phyloP scores from a whole-genome alignment of 495 filamentous ascomycete genomes.

The Penicillium arizonense region DNA sequence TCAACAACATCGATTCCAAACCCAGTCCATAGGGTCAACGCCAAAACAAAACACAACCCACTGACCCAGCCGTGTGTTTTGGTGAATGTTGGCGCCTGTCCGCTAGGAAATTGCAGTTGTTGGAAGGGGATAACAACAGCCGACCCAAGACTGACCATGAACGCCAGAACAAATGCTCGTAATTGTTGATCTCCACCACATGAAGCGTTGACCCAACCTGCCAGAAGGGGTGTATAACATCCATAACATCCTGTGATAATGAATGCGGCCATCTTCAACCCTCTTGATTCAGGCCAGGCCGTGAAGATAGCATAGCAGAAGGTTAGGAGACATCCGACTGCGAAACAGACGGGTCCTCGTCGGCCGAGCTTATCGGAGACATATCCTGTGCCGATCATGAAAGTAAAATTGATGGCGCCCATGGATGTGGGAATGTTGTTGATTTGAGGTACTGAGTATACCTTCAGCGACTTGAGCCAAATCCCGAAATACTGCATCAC shows the following conservation, averaged over 20 bases:
- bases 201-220: slow-evolving; percentile 15
- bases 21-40: slow-evolving; percentile 7
- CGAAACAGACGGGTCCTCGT: slow-evolving; percentile 8
- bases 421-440: slow-evolving; percentile 9
- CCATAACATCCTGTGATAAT: slow-evolving; percentile 11
- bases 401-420: slow-evolving; percentile 4
- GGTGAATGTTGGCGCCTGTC: slow-evolving; percentile 1
- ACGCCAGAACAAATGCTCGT: slow-evolving; percentile 16
- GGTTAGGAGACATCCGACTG: slow-evolving; percentile 6
- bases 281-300: slow-evolving; percentile 6
- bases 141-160: slow-evolving; percentile 17
- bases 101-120: slow-evolving; percentile 11
- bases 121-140: slow-evolving; percentile 18
- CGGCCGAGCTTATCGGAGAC: slow-evolving; percentile 3
- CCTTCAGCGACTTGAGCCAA: not conserved
- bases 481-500: slow-evolving; percentile 12
- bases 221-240: slow-evolving; percentile 12
- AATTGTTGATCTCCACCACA: slow-evolving; percentile 18
- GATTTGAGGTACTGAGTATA: slow-evolving; percentile 4
- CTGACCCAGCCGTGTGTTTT: slow-evolving; percentile 9
- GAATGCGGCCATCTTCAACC: slow-evolving; percentile 16
- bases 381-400: slow-evolving; percentile 7
- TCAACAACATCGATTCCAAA: slow-evolving; percentile 8
- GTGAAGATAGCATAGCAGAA: slow-evolving; percentile 15
- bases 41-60: slow-evolving; percentile 5